These are phyloP conservation scores for Pezizomycotina sp. DNA, from an alignment of 2,329 filamentous ascomycete species.

Conservation along the genomic window DNA sequence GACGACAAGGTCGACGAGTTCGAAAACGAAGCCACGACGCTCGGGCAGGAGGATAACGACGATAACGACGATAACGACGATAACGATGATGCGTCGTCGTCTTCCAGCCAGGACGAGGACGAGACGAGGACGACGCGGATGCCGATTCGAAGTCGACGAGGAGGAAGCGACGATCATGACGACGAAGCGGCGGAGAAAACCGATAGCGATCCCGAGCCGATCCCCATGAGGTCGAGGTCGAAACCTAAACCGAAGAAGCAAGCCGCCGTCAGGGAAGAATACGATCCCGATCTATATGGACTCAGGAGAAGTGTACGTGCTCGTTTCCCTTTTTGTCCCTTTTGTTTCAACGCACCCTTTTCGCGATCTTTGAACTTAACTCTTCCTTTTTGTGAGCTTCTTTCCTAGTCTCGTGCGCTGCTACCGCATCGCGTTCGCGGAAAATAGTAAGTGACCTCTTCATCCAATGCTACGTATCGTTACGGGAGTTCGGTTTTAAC, in stretches of 20 bases:
- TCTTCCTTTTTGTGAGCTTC: constrained; percentile 6
- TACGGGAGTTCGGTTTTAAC: constrained; percentile 12
- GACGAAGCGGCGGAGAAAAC: constrained; percentile 63
- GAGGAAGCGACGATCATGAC: constrained; percentile 51
- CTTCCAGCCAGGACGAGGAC: constrained; percentile 52
- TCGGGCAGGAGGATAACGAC: constrained; percentile 35
- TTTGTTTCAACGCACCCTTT: too few relatives aligned
- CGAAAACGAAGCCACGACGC: constrained; percentile 29
- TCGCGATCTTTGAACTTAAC: not conserved
- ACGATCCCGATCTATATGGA: constrained; percentile 84
- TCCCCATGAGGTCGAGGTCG: constrained; percentile 7
- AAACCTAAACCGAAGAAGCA: constrained; percentile 16
- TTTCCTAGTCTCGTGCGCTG: constrained; percentile 35
- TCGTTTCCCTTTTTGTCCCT: constrained; percentile 7
- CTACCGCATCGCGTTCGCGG: constrained; percentile 23
- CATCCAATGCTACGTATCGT: constrained; percentile 10
- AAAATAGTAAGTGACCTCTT: constrained; percentile 6
- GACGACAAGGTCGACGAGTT: constrained; percentile 30
- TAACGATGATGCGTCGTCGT: constrained; percentile 39
- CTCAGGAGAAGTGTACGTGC: constrained; percentile 70
- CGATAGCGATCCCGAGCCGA: constrained; percentile 16
- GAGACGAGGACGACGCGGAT: too few relatives aligned
- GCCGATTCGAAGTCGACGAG: constrained; percentile 32
- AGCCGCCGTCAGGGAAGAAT: constrained; percentile 12
- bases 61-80: constrained; percentile 59